These are phyloP conservation scores for Zalaria sp. DNA, from an alignment of 2,329 filamentous ascomycete genomes.

Conservation along the genomic window DNA sequence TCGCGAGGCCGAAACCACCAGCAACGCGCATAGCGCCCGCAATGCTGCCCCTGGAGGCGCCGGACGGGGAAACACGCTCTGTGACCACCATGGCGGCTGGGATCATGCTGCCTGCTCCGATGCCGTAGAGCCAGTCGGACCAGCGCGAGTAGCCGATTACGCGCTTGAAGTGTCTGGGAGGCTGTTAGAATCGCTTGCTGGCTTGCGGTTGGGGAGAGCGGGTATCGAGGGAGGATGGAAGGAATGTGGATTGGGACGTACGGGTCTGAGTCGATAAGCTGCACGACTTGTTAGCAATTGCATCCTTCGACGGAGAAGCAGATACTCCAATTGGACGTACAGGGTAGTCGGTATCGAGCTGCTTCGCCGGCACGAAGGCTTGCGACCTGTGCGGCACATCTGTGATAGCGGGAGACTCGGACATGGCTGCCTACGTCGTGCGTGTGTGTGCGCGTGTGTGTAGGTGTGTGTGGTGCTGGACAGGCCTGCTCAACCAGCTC, in stretches of 20 bases:
- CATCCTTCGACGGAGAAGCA: constrained; percentile 1
- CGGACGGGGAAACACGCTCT: constrained; percentile 75
- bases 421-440: too few relatives aligned
- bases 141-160: constrained; percentile 76
- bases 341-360: constrained; percentile 69
- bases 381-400: constrained; percentile 4
- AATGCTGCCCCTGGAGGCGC: constrained; percentile 71
- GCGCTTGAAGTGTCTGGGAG: constrained; percentile 68
- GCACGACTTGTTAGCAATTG: constrained; percentile 14
- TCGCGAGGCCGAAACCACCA: constrained; percentile 56
- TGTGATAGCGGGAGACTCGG: not conserved
- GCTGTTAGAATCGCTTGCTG: constrained; percentile 13
- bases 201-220: not conserved
- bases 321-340: constrained; percentile 40
- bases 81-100: constrained; percentile 63
- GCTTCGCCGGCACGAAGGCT: constrained; percentile 52
- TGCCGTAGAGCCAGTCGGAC: constrained; percentile 66
- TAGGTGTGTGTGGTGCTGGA: too few relatives aligned
- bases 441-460: too few relatives aligned
- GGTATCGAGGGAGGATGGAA: constrained; percentile 5
- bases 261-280: constrained; percentile 99
- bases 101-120: constrained; percentile 52
- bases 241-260: constrained; percentile 39
- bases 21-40: constrained; percentile 68
- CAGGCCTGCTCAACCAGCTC: too few relatives aligned